These are phyloP conservation scores for Xylariaceae sp. DNA, from an alignment of 2,329 filamentous ascomycete species.

Conservation along the genomic window DNA sequence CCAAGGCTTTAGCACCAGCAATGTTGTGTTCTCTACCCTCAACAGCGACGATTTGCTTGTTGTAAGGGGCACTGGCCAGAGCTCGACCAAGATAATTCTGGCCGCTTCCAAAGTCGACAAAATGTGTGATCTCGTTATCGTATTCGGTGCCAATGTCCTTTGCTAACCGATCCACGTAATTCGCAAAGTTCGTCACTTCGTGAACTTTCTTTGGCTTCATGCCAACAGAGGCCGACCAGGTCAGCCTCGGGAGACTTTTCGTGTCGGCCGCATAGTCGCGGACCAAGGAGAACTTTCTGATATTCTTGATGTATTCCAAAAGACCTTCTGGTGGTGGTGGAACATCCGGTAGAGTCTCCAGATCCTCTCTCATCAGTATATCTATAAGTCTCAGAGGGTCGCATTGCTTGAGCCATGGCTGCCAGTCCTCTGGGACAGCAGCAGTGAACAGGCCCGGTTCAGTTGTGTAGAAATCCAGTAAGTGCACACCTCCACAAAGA, in stretches of 20 bases:
- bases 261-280: slow-evolving; percentile 54
- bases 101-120: slow-evolving; percentile 93
- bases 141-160: slow-evolving; percentile 58
- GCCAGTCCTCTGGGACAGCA: slow-evolving; percentile 78
- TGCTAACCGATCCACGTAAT: slow-evolving; percentile 67
- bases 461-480: slow-evolving; percentile 91
- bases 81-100: slow-evolving; percentile 94
- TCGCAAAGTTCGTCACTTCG: slow-evolving; percentile 88
- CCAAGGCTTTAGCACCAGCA: slow-evolving; percentile 76
- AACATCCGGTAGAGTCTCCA: slow-evolving; percentile 41
- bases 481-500: slow-evolving; percentile 94
- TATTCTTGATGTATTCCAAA: slow-evolving; percentile 66
- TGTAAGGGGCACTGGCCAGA: slow-evolving; percentile 81
- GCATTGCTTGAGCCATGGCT: slow-evolving; percentile 68
- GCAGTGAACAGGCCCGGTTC: slow-evolving; percentile 78
- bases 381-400: slow-evolving; percentile 76
- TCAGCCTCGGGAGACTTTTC: slow-evolving; percentile 55
- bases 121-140: slow-evolving; percentile 68
- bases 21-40: slow-evolving; percentile 88
- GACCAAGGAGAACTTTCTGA: slow-evolving; percentile 66
- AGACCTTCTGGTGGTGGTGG: slow-evolving; percentile 53
- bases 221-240: slow-evolving; percentile 73
- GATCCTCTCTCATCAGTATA: slow-evolving; percentile 74
- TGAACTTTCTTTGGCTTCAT: slow-evolving; percentile 98
- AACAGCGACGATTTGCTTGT: slow-evolving; percentile 83